phyloP scores from a whole-genome alignment of 768 basidiomycete species.

The Podaxis sp. region DNA sequence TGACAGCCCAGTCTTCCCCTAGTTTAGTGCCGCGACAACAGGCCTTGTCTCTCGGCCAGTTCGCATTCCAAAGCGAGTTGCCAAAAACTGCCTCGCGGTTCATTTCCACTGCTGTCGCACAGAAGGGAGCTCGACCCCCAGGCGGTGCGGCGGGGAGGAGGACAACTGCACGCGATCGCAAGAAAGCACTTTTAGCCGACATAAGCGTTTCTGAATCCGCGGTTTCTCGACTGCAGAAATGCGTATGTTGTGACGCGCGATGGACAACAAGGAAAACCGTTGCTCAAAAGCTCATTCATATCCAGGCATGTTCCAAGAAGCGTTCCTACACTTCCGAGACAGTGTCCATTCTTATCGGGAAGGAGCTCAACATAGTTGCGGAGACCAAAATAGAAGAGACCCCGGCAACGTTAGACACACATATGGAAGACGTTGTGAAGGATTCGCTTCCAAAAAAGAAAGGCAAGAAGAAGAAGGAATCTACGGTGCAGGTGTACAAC shows the following conservation, averaged over 20 bases:
- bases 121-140: background rate
- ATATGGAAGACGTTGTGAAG: slow-evolving; percentile 54
- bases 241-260: slow-evolving; percentile 59
- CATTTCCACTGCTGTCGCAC: background rate
- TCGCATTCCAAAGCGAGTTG: background rate
- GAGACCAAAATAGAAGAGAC: slow-evolving; percentile 17
- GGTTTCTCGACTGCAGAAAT: slow-evolving; percentile 33
- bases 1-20: background rate
- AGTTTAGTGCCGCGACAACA: background rate
- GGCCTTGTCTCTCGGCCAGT: background rate
- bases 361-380: slow-evolving; percentile 39
- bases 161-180: background rate
- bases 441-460: slow-evolving; percentile 48
- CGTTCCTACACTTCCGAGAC: slow-evolving; percentile 53
- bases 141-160: background rate
- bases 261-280: slow-evolving; percentile 75
- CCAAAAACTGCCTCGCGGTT: background rate
- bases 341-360: slow-evolving; percentile 47
- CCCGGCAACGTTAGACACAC: slow-evolving; percentile 33
- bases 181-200: background rate
- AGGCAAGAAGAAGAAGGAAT: slow-evolving; percentile 31
- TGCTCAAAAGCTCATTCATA: slow-evolving; percentile 64
- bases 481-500: slow-evolving; percentile 44
- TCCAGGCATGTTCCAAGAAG: slow-evolving; percentile 69
- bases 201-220: background rate